Base-by-base conservation (phyloP, 148 eudicot genomes). In the Hydrangea macrophylla region DNA sequence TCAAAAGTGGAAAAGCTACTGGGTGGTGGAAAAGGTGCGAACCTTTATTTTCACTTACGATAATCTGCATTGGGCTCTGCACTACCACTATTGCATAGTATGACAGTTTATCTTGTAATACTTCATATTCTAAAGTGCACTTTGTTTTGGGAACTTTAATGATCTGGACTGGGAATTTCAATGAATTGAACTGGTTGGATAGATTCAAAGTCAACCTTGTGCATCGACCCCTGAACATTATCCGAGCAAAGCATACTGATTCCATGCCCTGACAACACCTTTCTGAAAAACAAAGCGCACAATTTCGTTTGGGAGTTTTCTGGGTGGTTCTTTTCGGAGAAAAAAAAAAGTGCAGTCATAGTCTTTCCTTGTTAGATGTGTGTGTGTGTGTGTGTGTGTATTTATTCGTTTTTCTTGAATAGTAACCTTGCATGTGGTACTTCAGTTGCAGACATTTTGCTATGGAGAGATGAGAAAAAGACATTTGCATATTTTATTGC, bases 401-500 rank as follows among this genome's bases (percentile, higher is more conserved):
- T n/a, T n/a, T n/a, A n/a, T n/a, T 61, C 55, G 9, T 18, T 64
- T 24, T 20, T 33, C 35, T 23, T 24, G 64, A 61, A 58, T 40
- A 27, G 23, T 73, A 50, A 67, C 56, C 56, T 28, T 58, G 45
- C 27, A 22, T 53, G n/a, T 71, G 45, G 56, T 68, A 9, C 45
- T 88, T 84, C 92, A 93, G 98, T 90, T 82, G 92, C 96, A 64
- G 92, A 93, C 65, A 74, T 93, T 69, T 77, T 93, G 69, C 80
- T 93, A 32, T 93, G 98, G 98, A 88, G 92, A 76, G 89, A 93
- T 69, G 96, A 93, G 83, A 88, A 73, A 90, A 89, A 79, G 71
- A 80, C 92, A 28, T 93, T 90, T 79, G 58, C 81, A 45, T 88
- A 72, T 78, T 93, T 93, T 70, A 76, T 83, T 64, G 77, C 67